Percentiles rank a stretch among this genome's conserved stretches.
Conservation (phyloP, 208 protist genomes). For the Trichomonas tenax region DNA sequence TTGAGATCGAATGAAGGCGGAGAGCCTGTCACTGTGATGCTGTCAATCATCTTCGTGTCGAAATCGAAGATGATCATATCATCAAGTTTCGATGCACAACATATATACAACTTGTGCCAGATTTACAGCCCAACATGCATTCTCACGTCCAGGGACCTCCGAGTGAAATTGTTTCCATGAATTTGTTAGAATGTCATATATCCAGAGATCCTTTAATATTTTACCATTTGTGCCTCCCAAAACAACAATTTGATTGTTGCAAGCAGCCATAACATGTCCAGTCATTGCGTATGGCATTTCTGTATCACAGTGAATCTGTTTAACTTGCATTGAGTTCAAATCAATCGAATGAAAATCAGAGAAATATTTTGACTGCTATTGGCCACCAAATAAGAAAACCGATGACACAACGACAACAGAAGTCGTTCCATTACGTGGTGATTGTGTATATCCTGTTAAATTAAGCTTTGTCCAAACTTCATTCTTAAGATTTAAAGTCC, state of each 20-base stretch:
- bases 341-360: neutral
- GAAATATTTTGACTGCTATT: neutral
- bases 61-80: neutral
- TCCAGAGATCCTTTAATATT: neutral
- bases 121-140: neutral
- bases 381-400: neutral
- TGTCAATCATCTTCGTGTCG: neutral
- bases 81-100: neutral
- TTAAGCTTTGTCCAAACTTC: neutral
- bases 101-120: neutral
- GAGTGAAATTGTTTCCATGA: neutral
- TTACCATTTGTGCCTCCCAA: neutral
- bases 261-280: neutral
- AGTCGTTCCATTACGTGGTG: neutral
- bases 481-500: neutral
- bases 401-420: neutral
- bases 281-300: neutral
- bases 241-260: neutral
- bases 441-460: neutral
- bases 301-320: neutral
- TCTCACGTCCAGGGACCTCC: neutral
- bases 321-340: neutral
- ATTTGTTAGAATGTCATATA: neutral
- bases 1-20: neutral
- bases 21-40: neutral